Percentiles rank a stretch among this genome's conserved stretches.
phyloP scores from a whole-genome alignment of 1,284 basidiomycete species.

The Macrocybe sp. region DNA sequence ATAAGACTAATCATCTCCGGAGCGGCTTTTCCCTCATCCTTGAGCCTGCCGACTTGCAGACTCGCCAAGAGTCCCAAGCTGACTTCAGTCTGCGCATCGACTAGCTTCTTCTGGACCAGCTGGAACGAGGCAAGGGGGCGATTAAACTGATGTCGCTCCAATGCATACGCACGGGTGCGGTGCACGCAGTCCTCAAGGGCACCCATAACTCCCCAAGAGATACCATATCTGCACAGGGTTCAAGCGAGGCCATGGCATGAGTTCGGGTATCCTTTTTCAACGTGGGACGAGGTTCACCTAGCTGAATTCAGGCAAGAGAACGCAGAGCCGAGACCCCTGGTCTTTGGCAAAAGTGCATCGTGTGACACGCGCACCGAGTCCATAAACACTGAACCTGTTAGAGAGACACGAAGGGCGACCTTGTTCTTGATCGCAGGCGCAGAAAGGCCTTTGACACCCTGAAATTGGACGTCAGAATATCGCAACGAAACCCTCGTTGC shows the following conservation, averaged over 20 bases:
- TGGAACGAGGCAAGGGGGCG: conserved; percentile 93
- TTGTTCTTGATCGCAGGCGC: conserved; percentile 93
- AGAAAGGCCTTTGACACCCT: conserved; percentile 82
- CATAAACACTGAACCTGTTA: conserved; percentile 94
- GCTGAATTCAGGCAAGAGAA: conserved; percentile 93
- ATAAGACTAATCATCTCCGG: conserved; percentile 95
- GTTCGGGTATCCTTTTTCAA: too few relatives aligned
- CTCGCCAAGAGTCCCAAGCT: conserved; percentile 80
- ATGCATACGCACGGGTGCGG: conserved; percentile 78
- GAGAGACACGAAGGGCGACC: conserved; percentile 81
- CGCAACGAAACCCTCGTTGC: background rate
- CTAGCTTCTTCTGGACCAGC: conserved; percentile 94
- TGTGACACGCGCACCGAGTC: conserved; percentile 73
- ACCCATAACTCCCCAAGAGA: conserved; percentile 93
- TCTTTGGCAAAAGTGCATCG: conserved; percentile 72
- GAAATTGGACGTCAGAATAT: background rate
- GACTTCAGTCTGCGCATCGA: conserved; percentile 86
- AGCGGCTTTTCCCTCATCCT: conserved; percentile 74
- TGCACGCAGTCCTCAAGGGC: conserved; percentile 90
- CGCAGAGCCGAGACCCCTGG: conserved; percentile 73
- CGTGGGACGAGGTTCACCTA: conserved; percentile 35
- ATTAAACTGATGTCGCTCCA: conserved; percentile 88
- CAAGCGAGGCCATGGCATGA: too few relatives aligned
- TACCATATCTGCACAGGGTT: conserved; percentile 57
- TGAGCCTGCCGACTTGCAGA: conserved; percentile 83